Evolutionary conservation across 225 moss, liverwort and hornwort species (phyloP).

Genomic region (Antitrichia curtipendula): DNA sequence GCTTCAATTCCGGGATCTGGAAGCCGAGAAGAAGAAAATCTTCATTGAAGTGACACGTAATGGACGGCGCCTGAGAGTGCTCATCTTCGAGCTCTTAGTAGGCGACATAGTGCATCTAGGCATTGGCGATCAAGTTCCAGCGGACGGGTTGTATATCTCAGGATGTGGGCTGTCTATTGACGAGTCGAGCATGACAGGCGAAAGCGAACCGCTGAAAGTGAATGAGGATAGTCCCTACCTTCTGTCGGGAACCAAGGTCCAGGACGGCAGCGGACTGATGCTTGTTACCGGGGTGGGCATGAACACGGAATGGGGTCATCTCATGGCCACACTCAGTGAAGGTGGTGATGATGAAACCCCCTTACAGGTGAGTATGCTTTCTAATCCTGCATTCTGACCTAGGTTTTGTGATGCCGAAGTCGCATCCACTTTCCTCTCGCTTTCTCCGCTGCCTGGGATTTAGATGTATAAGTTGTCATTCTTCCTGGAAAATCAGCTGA

Average conservation of each 20-base stretch:
- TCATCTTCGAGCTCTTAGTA: slow-evolving; percentile 66
- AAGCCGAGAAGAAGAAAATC: slow-evolving; percentile 79
- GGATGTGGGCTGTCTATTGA: slow-evolving; percentile 62
- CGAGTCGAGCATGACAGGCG: slow-evolving; percentile 96
- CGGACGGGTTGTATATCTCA: slow-evolving; percentile 66
- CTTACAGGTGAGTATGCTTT: slow-evolving; percentile 30
- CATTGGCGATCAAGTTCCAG: slow-evolving; percentile 75
- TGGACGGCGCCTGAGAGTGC: slow-evolving; percentile 30
- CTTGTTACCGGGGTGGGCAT: slow-evolving; percentile 75
- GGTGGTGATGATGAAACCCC: slow-evolving; percentile 73
- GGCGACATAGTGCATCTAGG: slow-evolving; percentile 78
- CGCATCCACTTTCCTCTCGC: background rate
- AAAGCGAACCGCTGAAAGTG: slow-evolving; percentile 44
- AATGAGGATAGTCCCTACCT: slow-evolving; percentile 46
- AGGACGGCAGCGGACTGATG: slow-evolving; percentile 65
- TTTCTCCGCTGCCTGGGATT: background rate
- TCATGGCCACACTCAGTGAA: slow-evolving; percentile 76
- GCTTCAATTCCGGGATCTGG: slow-evolving; percentile 72
- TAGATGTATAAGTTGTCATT: background rate
- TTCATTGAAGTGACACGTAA: slow-evolving; percentile 62
- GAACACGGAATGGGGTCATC: slow-evolving; percentile 91
- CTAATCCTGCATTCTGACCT: background rate
- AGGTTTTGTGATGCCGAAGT: background rate
- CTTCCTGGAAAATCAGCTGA: background rate
- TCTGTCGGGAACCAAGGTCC: slow-evolving; percentile 75